phyloP scores from a whole-genome alignment of 768 basidiomycete genomes.

The Mycena vulgaris region DNA sequence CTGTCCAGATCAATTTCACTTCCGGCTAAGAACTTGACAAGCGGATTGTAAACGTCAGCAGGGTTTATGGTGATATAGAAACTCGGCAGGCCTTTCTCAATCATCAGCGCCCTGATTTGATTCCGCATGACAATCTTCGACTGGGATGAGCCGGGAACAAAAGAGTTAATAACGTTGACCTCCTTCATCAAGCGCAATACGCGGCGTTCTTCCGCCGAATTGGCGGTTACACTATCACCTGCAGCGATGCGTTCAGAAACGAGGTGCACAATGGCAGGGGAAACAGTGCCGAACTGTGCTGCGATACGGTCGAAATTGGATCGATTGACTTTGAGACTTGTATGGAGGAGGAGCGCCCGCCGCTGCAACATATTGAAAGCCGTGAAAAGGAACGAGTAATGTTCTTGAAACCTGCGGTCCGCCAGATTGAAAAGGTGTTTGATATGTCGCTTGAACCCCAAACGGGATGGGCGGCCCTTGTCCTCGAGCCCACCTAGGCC shows the following conservation, averaged over 20 bases:
- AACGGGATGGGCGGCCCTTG: background rate
- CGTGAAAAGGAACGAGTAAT: conserved; percentile 18
- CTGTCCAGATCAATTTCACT: conserved; percentile 6
- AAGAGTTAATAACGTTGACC: background rate
- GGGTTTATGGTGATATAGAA: no score
- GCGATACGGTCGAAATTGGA: conserved; percentile 1
- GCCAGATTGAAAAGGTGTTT: conserved; percentile 10
- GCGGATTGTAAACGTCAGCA: conserved; percentile 7
- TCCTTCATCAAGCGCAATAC: background rate
- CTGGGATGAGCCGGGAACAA: background rate
- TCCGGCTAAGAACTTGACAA: conserved; percentile 8
- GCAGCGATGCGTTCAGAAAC: background rate
- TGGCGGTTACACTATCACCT: background rate
- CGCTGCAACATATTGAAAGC: conserved; percentile 22
- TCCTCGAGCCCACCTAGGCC: conserved; percentile 5
- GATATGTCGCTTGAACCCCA: background rate
- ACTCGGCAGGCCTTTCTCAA: no score
- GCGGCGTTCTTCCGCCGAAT: background rate
- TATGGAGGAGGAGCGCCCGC: background rate
- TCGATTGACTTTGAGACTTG: background rate
- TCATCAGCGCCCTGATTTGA: conserved; percentile 8
- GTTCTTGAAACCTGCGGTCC: conserved; percentile 4
- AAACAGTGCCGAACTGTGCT: conserved; percentile 7
- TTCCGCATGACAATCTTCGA: conserved; percentile 9
- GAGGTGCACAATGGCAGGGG: background rate